phyloP scores from a whole-genome alignment of 2,329 filamentous ascomycete genomes.

The Fusarium sp. region DNA sequence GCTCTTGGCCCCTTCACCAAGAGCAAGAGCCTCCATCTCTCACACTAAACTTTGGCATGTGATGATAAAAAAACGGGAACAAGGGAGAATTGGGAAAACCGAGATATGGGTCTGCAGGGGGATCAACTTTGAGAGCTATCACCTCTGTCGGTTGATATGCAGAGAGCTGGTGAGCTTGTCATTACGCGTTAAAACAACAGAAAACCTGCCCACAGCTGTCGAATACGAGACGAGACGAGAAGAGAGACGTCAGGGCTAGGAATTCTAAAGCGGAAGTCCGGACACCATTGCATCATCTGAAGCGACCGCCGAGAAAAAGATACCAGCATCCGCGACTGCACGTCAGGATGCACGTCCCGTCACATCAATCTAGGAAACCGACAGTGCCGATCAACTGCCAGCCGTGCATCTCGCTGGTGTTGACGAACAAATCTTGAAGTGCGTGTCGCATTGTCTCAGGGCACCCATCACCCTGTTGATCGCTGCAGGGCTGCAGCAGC shows the following conservation, averaged over 20 bases:
- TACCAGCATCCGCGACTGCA: constrained; percentile 25
- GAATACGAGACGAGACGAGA: constrained; percentile 8
- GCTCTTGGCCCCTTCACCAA: constrained; percentile 5
- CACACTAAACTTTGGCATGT: constrained; percentile 29
- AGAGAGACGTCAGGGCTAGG: neutral
- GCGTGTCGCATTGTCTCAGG: constrained; percentile 2
- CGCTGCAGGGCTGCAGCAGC: constrained; percentile 34
- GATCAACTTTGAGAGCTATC: neutral
- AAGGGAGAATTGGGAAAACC: constrained; percentile 3
- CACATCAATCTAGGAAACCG: constrained; percentile 16
- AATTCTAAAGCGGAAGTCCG: neutral
- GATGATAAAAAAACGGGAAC: constrained; percentile 13
- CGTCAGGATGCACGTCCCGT: constrained; percentile 28
- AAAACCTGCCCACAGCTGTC: neutral
- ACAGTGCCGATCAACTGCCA: constrained; percentile 37
- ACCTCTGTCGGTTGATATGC: neutral
- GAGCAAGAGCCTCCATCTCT: constrained; percentile 19
- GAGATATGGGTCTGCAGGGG: constrained; percentile 10
- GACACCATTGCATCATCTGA: constrained; percentile 1
- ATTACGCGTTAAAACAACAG: constrained; percentile 27
- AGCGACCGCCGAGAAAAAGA: neutral
- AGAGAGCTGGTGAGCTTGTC: neutral
- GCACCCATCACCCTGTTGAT: constrained; percentile 22
- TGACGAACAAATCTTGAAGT: constrained; percentile 2
- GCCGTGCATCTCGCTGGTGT: constrained; percentile 20